Conservation (phyloP, 1,284 basidiomycete species). For the Leccinum fallax region DNA sequence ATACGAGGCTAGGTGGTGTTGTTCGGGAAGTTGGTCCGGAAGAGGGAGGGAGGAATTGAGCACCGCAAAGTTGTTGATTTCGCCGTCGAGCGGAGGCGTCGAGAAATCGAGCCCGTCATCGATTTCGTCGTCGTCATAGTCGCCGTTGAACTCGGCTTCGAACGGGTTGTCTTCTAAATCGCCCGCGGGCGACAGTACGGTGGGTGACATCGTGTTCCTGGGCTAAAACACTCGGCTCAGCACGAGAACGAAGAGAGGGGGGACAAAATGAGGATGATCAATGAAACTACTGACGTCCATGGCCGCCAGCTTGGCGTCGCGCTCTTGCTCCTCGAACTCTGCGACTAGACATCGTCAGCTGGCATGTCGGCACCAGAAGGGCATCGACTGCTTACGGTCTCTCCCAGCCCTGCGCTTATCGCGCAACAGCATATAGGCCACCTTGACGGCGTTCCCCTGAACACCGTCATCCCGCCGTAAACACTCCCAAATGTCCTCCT, state of each 20-base stretch:
- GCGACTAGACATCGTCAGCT: conserved; percentile 53
- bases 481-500: conserved; percentile 86
- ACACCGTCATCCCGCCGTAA: conserved; percentile 79
- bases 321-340: conserved; percentile 75
- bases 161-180: conserved; percentile 75
- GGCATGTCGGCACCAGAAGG: neutral
- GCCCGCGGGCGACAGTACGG: conserved; percentile 50
- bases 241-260: neutral
- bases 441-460: conserved; percentile 93
- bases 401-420: conserved; percentile 89
- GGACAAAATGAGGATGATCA: neutral
- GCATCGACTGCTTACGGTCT: conserved; percentile 56
- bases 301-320: conserved; percentile 75
- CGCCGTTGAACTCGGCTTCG: conserved; percentile 64
- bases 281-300: conserved; percentile 61
- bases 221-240: conserved; percentile 46
- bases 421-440: conserved; percentile 92
- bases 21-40: conserved; percentile 47
- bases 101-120: conserved; percentile 68
- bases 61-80: conserved; percentile 76
- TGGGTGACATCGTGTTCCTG: conserved; percentile 65
- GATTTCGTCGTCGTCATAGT: conserved; percentile 59
- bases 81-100: conserved; percentile 43
- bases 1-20: conserved; percentile 62
- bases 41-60: conserved; percentile 79